A percentile compares a stretch with the other conserved stretches of the same genome.
Conservation (phyloP, 2,329 filamentous ascomycete genomes). For the Chaetothyriales sp. region DNA sequence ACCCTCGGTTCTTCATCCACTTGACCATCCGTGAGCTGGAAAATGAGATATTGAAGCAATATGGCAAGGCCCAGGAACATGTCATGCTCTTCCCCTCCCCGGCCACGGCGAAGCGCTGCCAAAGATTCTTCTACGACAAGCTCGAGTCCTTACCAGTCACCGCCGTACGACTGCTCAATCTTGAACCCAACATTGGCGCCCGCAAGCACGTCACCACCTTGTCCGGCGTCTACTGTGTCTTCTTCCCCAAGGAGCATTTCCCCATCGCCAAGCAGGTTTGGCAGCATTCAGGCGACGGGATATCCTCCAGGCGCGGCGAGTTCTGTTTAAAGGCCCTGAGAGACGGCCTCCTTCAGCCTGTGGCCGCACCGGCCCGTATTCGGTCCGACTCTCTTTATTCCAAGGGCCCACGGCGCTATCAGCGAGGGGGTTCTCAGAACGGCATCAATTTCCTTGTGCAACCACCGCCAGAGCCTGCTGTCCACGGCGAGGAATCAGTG, state of each 20-base stretch:
- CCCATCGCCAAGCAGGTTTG: constrained; percentile 80
- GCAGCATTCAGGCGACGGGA: constrained; percentile 88
- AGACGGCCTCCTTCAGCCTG: constrained; percentile 45
- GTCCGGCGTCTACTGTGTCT: constrained; percentile 51
- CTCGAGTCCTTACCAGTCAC: constrained; percentile 36
- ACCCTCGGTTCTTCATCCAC: constrained; percentile 91
- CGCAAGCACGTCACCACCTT: constrained; percentile 34
- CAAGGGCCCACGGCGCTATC: constrained; percentile 71
- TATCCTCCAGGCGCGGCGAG: constrained; percentile 80
- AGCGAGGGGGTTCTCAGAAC: constrained; percentile 44
- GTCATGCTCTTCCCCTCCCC: constrained; percentile 73
- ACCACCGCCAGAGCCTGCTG: constrained; percentile 20
- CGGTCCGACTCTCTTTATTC: constrained; percentile 22
- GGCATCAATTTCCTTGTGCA: constrained; percentile 15
- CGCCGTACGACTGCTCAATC: constrained; percentile 43
- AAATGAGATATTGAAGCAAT: constrained; percentile 46
- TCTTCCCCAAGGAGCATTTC: constrained; percentile 55
- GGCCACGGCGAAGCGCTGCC: constrained; percentile 54
- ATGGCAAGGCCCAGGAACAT: constrained; percentile 40
- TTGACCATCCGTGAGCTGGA: constrained; percentile 63
- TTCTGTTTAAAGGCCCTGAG: constrained; percentile 66
- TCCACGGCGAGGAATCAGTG: constrained; percentile 16
- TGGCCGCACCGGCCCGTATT: constrained; percentile 14
- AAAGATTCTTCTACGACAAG: constrained; percentile 53
- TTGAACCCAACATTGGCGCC: constrained; percentile 46